Evolutionary conservation across 2,329 filamentous ascomycete genomes (phyloP).

Genomic region (Talaromyces sp.): DNA sequence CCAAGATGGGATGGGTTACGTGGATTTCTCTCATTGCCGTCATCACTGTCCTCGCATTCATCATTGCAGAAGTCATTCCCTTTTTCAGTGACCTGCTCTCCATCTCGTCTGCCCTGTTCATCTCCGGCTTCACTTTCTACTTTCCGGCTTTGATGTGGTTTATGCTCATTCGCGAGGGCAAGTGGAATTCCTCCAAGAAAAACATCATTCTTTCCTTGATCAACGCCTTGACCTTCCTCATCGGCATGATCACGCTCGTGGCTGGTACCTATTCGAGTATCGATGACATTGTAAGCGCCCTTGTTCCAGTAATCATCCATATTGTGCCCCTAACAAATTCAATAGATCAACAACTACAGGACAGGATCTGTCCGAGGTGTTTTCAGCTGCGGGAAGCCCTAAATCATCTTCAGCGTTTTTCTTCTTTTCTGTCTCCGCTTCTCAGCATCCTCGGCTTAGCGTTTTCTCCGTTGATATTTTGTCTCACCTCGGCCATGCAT

Average conservation of each 20-base stretch:
- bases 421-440: background rate
- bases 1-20: conserved; percentile 28
- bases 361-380: conserved; percentile 1
- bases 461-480: background rate
- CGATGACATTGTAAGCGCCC: conserved; percentile 27
- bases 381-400: conserved; percentile 4
- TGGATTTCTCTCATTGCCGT: conserved; percentile 24
- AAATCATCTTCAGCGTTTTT: background rate
- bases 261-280: conserved; percentile 69
- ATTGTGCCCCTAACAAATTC: conserved; percentile 1
- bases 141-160: conserved; percentile 43
- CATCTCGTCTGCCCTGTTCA: conserved; percentile 60
- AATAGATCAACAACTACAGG: conserved; percentile 8
- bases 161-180: conserved; percentile 22
- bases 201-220: conserved; percentile 50
- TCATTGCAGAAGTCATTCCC: conserved; percentile 79
- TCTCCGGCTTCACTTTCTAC: conserved; percentile 85
- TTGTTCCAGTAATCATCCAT: background rate
- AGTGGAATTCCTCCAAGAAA: conserved; percentile 32
- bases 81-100: conserved; percentile 66
- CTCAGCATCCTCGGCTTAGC: background rate
- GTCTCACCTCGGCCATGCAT: background rate
- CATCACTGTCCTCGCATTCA: conserved; percentile 74
- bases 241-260: conserved; percentile 68
- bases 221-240: conserved; percentile 63